Evolutionary conservation across 2,329 filamentous ascomycete species (phyloP), one percentile per base, ranked within the genome.

Genomic region (Pseudopyricularia cyperi): DNA sequence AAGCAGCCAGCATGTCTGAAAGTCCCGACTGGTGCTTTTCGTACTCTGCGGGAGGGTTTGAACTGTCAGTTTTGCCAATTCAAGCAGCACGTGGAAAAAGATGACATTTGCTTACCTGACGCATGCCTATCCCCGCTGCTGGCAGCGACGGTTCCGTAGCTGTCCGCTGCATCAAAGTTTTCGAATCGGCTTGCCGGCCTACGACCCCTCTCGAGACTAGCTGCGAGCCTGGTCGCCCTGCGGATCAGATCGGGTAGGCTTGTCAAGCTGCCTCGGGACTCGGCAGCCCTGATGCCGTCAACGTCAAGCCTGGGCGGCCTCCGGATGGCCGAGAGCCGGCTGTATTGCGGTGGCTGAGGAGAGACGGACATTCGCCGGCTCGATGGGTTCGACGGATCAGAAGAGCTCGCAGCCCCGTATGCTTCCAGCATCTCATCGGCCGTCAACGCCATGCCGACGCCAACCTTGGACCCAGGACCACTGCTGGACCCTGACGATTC

Each of bases 201-300:
- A 56, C 72, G 83, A 12, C 91, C 91, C 57, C 83, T 83, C 60
- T 97, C 91, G 54, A 98, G 82, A 67, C 95, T 89, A 0, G 87
- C 80, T 15, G 90, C 91, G 35, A 97, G 71, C 57, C 81, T 82
- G 0, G 91, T 97, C 11, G 93, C 93, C 59, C 93, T 80, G 61
- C 82, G 78, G 58, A 98, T 97, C 55, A 98, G 71, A 64, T 97
- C 93, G 0, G 90, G 86, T 54, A 98, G 71, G 66, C 90, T 96
- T 1, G 93, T 97, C 56, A 95, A 73, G 63, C 90, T 96, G 4
- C 89, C 90, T 61, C 93, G 80, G 1, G 85, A 80, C 65, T 96
- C 89, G 15, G 87, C 87, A 50, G 85, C 82, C 57, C 82, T 79
- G 3, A 95, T 86, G 4, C 87, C 87, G 61, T 90, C 83, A 24